phyloP scores from a whole-genome alignment of 2,329 filamentous ascomycete species.

The Sphaceloma murrayae region DNA sequence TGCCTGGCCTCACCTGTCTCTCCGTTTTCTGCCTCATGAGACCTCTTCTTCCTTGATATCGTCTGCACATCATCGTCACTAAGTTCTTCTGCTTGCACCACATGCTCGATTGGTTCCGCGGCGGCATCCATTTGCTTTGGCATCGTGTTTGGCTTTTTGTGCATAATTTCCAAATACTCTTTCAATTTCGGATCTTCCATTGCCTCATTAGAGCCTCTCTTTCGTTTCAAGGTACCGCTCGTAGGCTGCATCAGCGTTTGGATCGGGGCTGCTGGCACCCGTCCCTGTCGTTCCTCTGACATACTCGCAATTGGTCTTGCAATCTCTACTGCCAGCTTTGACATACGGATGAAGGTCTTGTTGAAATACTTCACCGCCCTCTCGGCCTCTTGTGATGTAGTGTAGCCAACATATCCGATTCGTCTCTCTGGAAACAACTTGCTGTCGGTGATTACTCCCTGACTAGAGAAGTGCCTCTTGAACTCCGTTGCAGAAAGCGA shows the following conservation, averaged over 20 bases:
- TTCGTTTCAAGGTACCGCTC: conserved; percentile 64
- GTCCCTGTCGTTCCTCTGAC: background rate
- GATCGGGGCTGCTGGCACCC: too few species aligned
- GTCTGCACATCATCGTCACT: conserved; percentile 63
- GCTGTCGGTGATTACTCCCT: conserved; percentile 74
- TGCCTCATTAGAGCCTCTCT: conserved; percentile 45
- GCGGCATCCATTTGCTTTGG: conserved; percentile 22
- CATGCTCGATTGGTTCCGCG: background rate
- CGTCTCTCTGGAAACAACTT: conserved; percentile 82
- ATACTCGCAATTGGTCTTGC: conserved; percentile 58
- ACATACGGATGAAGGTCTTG: conserved; percentile 90
- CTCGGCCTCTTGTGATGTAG: conserved; percentile 66
- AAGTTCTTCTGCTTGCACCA: conserved; percentile 26
- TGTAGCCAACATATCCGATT: conserved; percentile 94
- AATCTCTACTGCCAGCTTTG: conserved; percentile 80
- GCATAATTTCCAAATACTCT: conserved; percentile 80
- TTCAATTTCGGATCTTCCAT: conserved; percentile 65
- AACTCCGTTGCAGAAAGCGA: conserved; percentile 77
- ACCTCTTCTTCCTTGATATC: conserved; percentile 39
- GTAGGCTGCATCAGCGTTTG: too few species aligned
- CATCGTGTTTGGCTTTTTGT: conserved; percentile 54
- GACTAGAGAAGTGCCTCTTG: conserved; percentile 70
- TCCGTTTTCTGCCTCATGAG: conserved; percentile 19
- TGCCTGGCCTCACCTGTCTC: too few species aligned
- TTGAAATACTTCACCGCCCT: conserved; percentile 92